A percentile compares a stretch with the other conserved stretches of the same genome.
Conservation (phyloP, 305 asterid species). For the Rubia balearica region DNA sequence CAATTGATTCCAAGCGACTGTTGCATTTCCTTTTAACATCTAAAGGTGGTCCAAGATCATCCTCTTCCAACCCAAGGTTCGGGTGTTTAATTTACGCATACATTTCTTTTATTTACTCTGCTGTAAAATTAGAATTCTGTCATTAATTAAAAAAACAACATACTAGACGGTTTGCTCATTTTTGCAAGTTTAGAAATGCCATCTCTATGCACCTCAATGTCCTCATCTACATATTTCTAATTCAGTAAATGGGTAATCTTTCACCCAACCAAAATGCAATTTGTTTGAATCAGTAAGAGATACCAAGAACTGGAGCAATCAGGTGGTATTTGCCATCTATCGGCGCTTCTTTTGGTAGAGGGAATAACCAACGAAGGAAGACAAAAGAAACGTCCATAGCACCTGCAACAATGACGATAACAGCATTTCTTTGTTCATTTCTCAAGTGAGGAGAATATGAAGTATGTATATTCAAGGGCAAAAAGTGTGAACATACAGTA, state of each 20-base stretch:
- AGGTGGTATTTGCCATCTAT: slow-evolving; percentile 16
- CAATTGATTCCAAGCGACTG: too few relatives aligned
- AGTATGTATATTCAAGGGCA: background rate
- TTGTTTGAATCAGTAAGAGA: background rate
- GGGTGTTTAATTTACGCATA: too few relatives aligned
- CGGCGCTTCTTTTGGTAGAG: slow-evolving; percentile 78
- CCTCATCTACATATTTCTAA: background rate
- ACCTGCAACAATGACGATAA: slow-evolving; percentile 43
- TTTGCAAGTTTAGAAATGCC: background rate
- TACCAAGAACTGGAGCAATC: too few relatives aligned
- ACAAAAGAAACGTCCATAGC: slow-evolving; percentile 94
- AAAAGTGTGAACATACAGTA: slow-evolving; percentile 40
- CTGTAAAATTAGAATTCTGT: too few relatives aligned
- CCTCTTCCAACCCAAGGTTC: too few relatives aligned
- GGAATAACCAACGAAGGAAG: slow-evolving; percentile 90
- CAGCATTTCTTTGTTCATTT: background rate
- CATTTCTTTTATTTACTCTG: too few relatives aligned
- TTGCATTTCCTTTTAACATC: too few relatives aligned
- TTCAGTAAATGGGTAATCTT: background rate
- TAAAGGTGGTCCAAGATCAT: too few relatives aligned
- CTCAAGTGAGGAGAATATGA: background rate
- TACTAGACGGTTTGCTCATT: too few relatives aligned
- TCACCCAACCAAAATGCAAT: background rate
- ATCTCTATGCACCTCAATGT: background rate
- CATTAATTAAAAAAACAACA: too few relatives aligned